Evolutionary conservation across 2,329 filamentous ascomycete genomes (phyloP), one percentile per base, ranked within the genome.

Genomic region (Diaporthe sp.): DNA sequence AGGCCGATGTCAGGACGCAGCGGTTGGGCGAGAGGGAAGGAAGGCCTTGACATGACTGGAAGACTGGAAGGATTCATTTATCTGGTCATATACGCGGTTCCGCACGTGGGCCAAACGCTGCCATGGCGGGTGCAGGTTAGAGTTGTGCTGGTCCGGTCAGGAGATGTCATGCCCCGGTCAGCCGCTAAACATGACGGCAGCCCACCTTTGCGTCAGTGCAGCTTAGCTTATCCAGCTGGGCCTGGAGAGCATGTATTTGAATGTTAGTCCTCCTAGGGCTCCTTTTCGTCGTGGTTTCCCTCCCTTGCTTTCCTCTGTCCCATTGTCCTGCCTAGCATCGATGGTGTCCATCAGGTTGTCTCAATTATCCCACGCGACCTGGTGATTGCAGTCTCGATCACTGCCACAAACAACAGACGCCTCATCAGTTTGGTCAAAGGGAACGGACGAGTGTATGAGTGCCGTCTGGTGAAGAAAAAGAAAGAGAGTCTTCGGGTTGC

Each of bases 1-100:
- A 65, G 39, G 59, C 39, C 3, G n/a, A 46, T 42, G 59, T 65
- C 59, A 65, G 59, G 59, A 65, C 42, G 42, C 25, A 9, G 59
- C 17, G 25, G 9, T 12, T 46, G 25, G 25, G 5, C 4, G 8
- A 25, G 8, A 4, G 25, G 4, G 5, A 25, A 65, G 25, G n/a
- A 65, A 34, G 59, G 39, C 5, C 5, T 42, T 65, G 59, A 25
- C 15, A 46, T 31, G 7, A 13, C 15, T 31, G 2, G 17, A 65
- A 25, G 25, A n/a, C 42, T 34, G 15, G 25, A 44, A 31, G 17
- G 57, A 9, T 17, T 65, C 25, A 65, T 22, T 17, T 34, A 9
- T 46, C 59, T 15, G 17, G 59, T 65, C 39, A 65, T 65, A 49
- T 65, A 42, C 3, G 59, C 42, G 46, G 59, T 46, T n/a, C 42